A percentile compares a stretch with the other conserved stretches of the same genome.
Evolutionary conservation across 495 filamentous ascomycete genomes (phyloP).

Genomic region (Neurospora sp.): DNA sequence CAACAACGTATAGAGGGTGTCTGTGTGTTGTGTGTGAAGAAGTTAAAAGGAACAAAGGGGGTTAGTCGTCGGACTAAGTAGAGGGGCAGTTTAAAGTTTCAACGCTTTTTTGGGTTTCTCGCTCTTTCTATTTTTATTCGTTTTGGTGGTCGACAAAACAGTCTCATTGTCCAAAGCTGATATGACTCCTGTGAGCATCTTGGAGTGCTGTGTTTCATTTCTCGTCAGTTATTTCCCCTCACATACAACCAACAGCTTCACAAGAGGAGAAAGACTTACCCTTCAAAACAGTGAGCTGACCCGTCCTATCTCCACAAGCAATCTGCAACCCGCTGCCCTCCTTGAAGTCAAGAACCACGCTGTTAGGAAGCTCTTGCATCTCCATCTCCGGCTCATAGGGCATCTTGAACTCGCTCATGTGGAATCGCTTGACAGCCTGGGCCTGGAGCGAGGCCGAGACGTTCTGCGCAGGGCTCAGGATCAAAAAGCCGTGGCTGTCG

Average conservation of each 20-base stretch:
- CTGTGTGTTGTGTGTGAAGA: background rate
- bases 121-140: background rate
- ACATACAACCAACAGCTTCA: background rate
- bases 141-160: background rate
- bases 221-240: constrained; percentile 5
- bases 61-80: background rate
- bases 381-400: constrained; percentile 82
- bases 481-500: constrained; percentile 65
- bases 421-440: constrained; percentile 56
- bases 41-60: background rate
- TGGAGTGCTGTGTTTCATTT: constrained; percentile 27
- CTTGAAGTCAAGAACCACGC: constrained; percentile 72
- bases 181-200: constrained; percentile 38
- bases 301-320: constrained; percentile 68
- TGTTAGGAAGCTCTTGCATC: constrained; percentile 78
- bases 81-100: background rate
- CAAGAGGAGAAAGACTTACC: constrained; percentile 38
- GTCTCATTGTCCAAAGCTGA: constrained; percentile 25
- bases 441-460: constrained; percentile 28
- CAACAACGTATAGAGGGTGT: background rate
- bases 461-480: constrained; percentile 50
- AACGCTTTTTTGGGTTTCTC: background rate
- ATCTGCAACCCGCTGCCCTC: constrained; percentile 79
- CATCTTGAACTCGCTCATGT: constrained; percentile 66
- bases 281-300: constrained; percentile 56